Evolutionary conservation across 208 protist genomes (phyloP), one percentile per base, ranked within the genome.

Genomic region (Wallacemonas sp.): DNA sequence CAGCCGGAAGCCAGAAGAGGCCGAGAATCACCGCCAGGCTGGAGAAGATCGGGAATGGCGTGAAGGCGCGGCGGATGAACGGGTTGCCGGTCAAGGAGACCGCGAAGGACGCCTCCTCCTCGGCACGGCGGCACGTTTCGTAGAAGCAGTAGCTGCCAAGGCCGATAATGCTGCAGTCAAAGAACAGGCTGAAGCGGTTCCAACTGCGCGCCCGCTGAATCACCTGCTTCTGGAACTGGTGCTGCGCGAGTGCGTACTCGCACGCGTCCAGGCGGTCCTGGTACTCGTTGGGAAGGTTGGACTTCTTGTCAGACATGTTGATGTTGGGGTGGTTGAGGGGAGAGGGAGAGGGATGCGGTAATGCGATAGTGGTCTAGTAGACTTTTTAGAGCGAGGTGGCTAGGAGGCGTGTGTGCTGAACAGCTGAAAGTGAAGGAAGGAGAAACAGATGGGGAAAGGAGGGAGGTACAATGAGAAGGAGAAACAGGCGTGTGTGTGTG

Each of bases 31-130:
- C 48, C 5, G 65, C 33, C 2, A 82, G 50, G 7, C 44, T 14
- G 23, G 77, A 72, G 61, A 82, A 69, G 52, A 78, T 65, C 3
- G 77, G 67, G 22, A 82, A 71, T 0, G 77, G 77, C 5, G 72
- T 82, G 54, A 77, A 75, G 28, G 70, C 52, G 45, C 77, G 77
- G 25, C 55, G 71, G 39, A 82, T 52, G 61, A 74, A 54, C 5
- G 72, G 64, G 45, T 76, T 82, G 44, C 61, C 64, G 1, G 77
- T 78, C 33, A 82, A 7, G 63, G 25, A 32, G 20, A 61, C 65
- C 4, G 74, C 52, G 36, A 77, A 70, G 2, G 77, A 82, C 7
- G 65, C 41, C 70, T 78, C 63, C 23, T 73, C 62, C 3, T 75
- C 64, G 20, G 72, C 77, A 11, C 70, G 46, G 33, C 67, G 67